Base-by-base conservation (phyloP, 2,329 filamentous ascomycete genomes). In the Alternaria sp. region DNA sequence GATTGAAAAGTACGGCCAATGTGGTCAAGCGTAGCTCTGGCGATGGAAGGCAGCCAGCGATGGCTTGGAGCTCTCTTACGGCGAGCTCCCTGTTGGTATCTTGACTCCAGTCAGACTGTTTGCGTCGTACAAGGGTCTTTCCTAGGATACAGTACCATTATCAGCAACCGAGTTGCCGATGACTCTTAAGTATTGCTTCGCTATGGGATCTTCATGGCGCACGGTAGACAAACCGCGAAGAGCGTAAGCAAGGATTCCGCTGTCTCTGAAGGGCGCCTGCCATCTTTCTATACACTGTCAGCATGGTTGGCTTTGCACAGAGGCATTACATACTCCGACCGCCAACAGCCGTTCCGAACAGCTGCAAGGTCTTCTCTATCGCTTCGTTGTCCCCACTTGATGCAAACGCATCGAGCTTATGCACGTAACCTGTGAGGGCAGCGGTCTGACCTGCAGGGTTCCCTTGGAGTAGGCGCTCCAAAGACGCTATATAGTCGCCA, bases 1-100 rank as follows among this genome's bases (percentile, higher is more conserved):
- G 75, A 60, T 83, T 83, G 68, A 80, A 79, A 12, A 83, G 66
- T 2, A 82, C 81, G 40, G 76, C 80, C 32, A 80, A 68, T 46
- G 78, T 72, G 16, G 75, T 76, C 5, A 63, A 55, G 10, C 56
- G 57, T 18, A 80, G 58, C 5, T 72, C 65, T 40, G 70, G 63
- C 14, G 64, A 58, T 11, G 65, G 52, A 3, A 79, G 57, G 44
- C 71, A 77, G 16, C 59, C 60, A 40, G 71, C 60, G 3, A 80
- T 65, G 27, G 69, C 69, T 5, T 66, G 60, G 22, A 79, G 64
- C 18, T 72, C 54, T 34, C 70, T 59, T 14, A 70, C 58, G 27
- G 69, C 71, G 14, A 72, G 46, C 57, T 73, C 73, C 52, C 78
- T 70, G 44, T 77, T 79, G 7, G 59, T 60, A 57, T 79, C 78